Evolutionary conservation across 495 filamentous ascomycete genomes (phyloP).

Genomic region (Venustampulla echinocandica): DNA sequence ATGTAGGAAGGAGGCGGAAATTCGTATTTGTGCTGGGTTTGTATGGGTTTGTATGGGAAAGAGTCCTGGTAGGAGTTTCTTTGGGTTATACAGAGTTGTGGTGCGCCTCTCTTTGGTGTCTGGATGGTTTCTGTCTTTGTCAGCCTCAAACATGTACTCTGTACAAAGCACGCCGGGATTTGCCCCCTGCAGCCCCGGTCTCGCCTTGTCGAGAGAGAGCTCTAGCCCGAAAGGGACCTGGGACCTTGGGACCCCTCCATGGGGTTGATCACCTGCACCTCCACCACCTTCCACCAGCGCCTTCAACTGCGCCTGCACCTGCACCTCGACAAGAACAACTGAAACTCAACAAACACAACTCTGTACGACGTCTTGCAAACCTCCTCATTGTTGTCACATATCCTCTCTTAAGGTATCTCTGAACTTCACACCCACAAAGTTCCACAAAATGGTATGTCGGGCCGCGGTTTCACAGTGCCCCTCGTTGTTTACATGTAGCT

Average conservation of each 20-base stretch:
- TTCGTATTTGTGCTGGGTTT: not conserved
- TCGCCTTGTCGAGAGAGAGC: not conserved
- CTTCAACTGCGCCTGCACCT: not conserved
- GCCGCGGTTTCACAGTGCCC: not conserved
- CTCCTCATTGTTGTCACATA: not conserved
- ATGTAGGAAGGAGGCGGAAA: not conserved
- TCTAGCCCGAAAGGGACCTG: not conserved
- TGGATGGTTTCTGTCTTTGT: no score
- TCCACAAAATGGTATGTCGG: conserved; percentile 3
- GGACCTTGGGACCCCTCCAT: not conserved
- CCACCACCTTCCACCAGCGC: not conserved
- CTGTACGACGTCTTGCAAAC: conserved; percentile 2
- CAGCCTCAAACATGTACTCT: no score
- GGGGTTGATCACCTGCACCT: conserved; percentile 25
- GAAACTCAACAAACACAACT: not conserved
- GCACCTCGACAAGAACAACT: conserved; percentile 1
- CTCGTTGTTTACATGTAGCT: not conserved
- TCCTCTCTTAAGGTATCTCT: not conserved
- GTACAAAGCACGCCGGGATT: conserved; percentile 37
- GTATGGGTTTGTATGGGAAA: no score
- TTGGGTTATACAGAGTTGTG: no score
- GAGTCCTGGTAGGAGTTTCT: no score
- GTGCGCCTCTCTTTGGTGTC: no score
- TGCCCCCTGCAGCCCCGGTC: not conserved
- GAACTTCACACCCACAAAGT: conserved; percentile 1